Conservation (phyloP, 2,329 filamentous ascomycete genomes). For the Botryotinia calthae region DNA sequence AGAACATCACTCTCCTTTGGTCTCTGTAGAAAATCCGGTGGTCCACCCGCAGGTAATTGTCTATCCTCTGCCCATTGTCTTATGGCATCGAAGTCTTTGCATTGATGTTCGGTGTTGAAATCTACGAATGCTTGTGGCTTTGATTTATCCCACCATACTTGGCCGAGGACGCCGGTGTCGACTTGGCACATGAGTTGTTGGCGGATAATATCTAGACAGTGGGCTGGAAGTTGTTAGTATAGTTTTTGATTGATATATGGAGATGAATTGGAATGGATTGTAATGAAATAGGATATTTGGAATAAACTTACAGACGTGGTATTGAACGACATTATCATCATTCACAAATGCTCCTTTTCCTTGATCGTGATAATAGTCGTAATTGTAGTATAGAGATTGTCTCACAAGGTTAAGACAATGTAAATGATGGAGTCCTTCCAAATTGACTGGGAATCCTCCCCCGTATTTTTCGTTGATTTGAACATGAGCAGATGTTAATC, state of each 20-base stretch:
- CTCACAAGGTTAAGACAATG: conserved; percentile 55
- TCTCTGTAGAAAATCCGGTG: conserved; percentile 33
- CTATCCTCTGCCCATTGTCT: conserved; percentile 50
- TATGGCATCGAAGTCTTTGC: conserved; percentile 52
- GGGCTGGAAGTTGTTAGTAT: conserved; percentile 39
- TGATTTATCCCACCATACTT: conserved; percentile 51
- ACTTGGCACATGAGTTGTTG: conserved; percentile 56
- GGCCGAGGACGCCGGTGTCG: conserved; percentile 52
- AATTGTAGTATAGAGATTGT: conserved; percentile 52
- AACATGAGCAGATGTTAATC: conserved; percentile 49
- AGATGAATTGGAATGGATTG: background rate
- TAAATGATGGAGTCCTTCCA: conserved; percentile 49
- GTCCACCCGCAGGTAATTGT: conserved; percentile 41
- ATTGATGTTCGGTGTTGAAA: conserved; percentile 54
- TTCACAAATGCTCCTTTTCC: conserved; percentile 50
- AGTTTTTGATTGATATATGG: background rate
- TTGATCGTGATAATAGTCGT: conserved; percentile 48
- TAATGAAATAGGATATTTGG: background rate
- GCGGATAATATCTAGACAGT: conserved; percentile 54
- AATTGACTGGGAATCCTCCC: conserved; percentile 49
- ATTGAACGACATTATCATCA: conserved; percentile 47
- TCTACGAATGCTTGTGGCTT: conserved; percentile 47
- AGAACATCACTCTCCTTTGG: conserved; percentile 29
- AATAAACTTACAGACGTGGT: conserved; percentile 49
- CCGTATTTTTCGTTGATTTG: conserved; percentile 51